Evolutionary conservation across 306 rosid species (phyloP), one percentile per base, ranked within the genome.

Genomic region (Comarum palustre): DNA sequence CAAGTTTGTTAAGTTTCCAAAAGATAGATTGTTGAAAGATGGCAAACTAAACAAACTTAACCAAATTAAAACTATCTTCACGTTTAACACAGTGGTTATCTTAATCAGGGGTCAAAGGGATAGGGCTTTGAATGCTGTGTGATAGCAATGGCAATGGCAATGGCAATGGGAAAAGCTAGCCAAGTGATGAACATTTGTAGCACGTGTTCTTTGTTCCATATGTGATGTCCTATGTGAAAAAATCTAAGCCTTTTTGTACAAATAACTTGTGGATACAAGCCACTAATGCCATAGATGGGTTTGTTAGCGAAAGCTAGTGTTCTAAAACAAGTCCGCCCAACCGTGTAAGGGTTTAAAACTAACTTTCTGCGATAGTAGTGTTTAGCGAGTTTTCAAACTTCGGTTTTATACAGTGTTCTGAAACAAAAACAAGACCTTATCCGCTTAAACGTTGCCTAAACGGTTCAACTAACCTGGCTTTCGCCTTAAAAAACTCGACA

Each of bases 11-110:
- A 6, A 12, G 1, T 70, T 51, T 55, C 73, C 31, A 36, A 63
- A 71, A 55, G 38, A 38, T 4, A 38, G 66, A 54, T 39, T 71
- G 75, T 54, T 71, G 52, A 38, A 3, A 27, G 41, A 60, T 31
- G 17, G 36, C 13, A 57, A 24, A 24, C 13, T 24, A 25, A 25
- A 17, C 62, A 25, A 55, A 57, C 62, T 22, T 54, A 22, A 9
- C 61, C 32, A 22, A 27, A 58, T 38, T n/a, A n/a, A n/a, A n/a
- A 59, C 36, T 29, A 27, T 59, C 43, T 32, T 34, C 42, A 32
- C 25, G 24, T 61, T 61, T 32, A 61, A 61, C 66, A 61, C 66
- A 24, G 42, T 60, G 43, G 4, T 61, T 61, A 31, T 8, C 5
- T 61, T 8, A 24, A 16, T 31, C 10, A 13, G 13, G 25, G 24